A percentile compares a stretch with the other conserved stretches of the same genome.
Conservation (phyloP, 2,329 filamentous ascomycete genomes). For the Samsoniella hepiali region DNA sequence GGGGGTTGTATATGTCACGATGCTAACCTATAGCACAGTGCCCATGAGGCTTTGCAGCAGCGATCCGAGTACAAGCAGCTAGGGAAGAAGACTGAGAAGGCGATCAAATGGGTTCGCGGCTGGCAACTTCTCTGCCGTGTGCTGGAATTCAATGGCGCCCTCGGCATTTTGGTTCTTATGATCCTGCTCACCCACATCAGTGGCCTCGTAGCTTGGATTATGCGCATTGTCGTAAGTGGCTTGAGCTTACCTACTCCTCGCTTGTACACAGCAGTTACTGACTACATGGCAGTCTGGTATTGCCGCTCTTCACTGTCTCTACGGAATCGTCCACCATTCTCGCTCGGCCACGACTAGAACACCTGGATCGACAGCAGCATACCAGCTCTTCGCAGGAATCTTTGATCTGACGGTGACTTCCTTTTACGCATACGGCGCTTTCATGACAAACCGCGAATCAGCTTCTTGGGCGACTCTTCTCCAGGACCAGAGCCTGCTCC, state of each 20-base stretch:
- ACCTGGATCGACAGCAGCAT: conserved; percentile 78
- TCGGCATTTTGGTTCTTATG: conserved; percentile 70
- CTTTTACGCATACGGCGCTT: conserved; percentile 54
- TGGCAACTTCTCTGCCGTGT: conserved; percentile 67
- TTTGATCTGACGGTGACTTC: conserved; percentile 60
- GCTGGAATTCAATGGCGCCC: conserved; percentile 63
- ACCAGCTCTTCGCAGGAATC: conserved; percentile 78
- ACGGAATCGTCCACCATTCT: conserved; percentile 77
- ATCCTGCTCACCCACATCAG: conserved; percentile 71
- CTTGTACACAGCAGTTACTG: background rate
- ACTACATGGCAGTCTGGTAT: conserved; percentile 49
- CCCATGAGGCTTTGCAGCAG: conserved; percentile 62
- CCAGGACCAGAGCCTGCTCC: conserved; percentile 49
- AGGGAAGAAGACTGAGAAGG: conserved; percentile 65
- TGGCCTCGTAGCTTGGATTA: conserved; percentile 66
- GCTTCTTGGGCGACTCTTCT: conserved; percentile 67
- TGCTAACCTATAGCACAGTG: conserved; percentile 33
- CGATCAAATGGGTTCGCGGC: conserved; percentile 66
- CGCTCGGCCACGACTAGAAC: conserved; percentile 68
- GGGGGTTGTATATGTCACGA: background rate
- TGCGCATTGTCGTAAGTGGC: conserved; percentile 68
- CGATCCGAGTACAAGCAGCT: conserved; percentile 63
- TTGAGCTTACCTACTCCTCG: background rate
- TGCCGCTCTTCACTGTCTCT: conserved; percentile 66
- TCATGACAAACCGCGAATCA: conserved; percentile 44